Base-by-base conservation (phyloP, 345 rosid species). In the Melastoma malabathricum region DNA sequence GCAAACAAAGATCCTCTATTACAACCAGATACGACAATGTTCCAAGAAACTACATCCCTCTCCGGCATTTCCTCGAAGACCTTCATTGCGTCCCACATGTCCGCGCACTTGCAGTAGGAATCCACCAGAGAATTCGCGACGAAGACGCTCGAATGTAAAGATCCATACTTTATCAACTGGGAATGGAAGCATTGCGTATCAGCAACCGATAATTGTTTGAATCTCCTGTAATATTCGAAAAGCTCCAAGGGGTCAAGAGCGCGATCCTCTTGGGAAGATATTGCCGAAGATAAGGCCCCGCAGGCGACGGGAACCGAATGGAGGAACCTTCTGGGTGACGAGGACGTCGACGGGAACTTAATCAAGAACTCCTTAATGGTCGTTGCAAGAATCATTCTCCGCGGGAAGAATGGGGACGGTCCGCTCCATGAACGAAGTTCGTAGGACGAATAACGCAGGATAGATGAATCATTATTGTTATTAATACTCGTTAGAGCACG, bases 21-120 rank as follows among this genome's bases (percentile, higher is more conserved):
- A 51, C 57, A 80, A 38, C 89, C 80, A 1, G 84, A 78, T 31
- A 83, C 71, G 64, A 80, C 64, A 27, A 65, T 71, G 45, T 83
- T 86, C 82, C 89, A 86, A 19, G 86, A 78, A 52, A 79, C 55
- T 48, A 61, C 68, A 57, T 68, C 75, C 65, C 73, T 68, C 14
- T 70, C 59, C 68, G 84, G 69, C 66, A 72, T 77, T 75, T 56
- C 43, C 49, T 73, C 93, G 48, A 86, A 86, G 79, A 86, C 2
- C 66, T 81, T 79, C 44, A 70, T 60, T n/a, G 93, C 86, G 19
- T 67, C 55, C 7, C 44, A 50, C 68, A 67, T 50, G 2, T 75
- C 75, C 50, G 70, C 65, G 27, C 72, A 72, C 43, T 70, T 68
- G n/a, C 74, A 56, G 54, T 77, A 86, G 63, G 78, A 59, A 0